phyloP scores from a whole-genome alignment of 1,139 yeast genomes.

The Yamadazyma triangularis region DNA sequence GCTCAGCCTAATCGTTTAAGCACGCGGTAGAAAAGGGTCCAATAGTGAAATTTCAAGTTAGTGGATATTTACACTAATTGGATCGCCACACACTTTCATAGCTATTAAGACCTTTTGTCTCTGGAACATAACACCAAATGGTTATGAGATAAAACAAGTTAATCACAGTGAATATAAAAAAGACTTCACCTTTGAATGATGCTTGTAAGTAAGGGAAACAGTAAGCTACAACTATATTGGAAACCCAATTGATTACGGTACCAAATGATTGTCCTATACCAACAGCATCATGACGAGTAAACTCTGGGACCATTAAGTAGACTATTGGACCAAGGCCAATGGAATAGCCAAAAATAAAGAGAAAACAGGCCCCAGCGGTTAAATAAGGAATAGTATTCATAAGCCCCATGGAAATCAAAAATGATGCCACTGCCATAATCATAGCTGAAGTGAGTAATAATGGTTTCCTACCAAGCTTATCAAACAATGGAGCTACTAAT shows the following conservation, averaged over 20 bases:
- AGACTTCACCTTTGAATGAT: slow-evolving; percentile 25
- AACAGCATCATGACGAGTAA: slow-evolving; percentile 67
- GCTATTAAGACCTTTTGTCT: slow-evolving; percentile 25
- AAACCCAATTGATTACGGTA: slow-evolving; percentile 78
- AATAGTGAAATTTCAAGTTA: too few species aligned
- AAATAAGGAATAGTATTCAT: slow-evolving; percentile 36
- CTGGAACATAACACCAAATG: slow-evolving; percentile 26
- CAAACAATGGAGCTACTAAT: slow-evolving; percentile 31
- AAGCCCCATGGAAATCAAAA: slow-evolving; percentile 62
- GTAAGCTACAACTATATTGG: slow-evolving; percentile 74
- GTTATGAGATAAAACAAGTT: slow-evolving; percentile 17
- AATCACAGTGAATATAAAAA: slow-evolving; percentile 23
- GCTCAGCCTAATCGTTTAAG: too few species aligned
- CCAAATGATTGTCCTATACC: slow-evolving; percentile 87
- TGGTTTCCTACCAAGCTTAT: slow-evolving; percentile 66
- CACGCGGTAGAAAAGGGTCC: too few species aligned
- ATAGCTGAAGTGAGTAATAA: slow-evolving; percentile 52
- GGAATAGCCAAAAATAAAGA: slow-evolving; percentile 76
- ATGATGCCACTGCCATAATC: slow-evolving; percentile 60
- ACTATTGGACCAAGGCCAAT: slow-evolving; percentile 91
- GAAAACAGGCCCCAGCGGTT: slow-evolving; percentile 58
- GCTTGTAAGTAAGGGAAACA: slow-evolving; percentile 53
- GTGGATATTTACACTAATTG: too few species aligned
- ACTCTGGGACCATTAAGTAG: slow-evolving; percentile 75
- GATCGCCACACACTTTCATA: slow-evolving; percentile 27